Evolutionary conservation across 176 grass and related monocot genomes (phyloP).

Genomic region (Saccharum spontaneum): DNA sequence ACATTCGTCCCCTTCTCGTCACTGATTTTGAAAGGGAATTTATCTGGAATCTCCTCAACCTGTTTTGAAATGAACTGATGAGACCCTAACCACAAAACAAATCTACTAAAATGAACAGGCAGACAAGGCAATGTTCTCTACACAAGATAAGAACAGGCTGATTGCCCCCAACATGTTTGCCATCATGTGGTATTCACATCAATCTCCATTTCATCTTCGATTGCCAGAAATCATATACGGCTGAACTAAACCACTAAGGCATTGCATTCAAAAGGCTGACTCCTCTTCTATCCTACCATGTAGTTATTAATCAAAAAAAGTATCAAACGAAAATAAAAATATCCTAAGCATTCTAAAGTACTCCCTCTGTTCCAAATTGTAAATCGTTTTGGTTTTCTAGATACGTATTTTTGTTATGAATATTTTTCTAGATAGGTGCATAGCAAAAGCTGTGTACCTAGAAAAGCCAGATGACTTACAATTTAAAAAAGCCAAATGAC

Average conservation of each 20-base stretch:
- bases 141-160: not conserved
- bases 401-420: too few relatives aligned
- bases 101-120: not conserved
- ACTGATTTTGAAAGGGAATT: conserved; percentile 79
- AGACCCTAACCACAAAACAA: not conserved
- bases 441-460: not conserved
- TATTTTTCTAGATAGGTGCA: not conserved
- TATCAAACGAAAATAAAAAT: not conserved
- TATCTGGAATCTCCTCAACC: conserved; percentile 68
- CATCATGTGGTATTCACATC: not conserved
- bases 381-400: not conserved
- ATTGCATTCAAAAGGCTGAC: not conserved
- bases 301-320: not conserved
- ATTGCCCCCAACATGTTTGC: not conserved
- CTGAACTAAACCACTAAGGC: not conserved
- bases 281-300: not conserved
- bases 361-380: not conserved
- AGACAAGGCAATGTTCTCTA: not conserved
- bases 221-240: not conserved
- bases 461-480: not conserved
- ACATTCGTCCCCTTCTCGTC: conserved; percentile 60
- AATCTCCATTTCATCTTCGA: not conserved
- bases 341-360: not conserved
- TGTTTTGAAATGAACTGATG: conserved; percentile 24
- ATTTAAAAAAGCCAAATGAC: not conserved